Conservation (phyloP, 257 asterid genomes). For the Nicotiana noctiflora region DNA sequence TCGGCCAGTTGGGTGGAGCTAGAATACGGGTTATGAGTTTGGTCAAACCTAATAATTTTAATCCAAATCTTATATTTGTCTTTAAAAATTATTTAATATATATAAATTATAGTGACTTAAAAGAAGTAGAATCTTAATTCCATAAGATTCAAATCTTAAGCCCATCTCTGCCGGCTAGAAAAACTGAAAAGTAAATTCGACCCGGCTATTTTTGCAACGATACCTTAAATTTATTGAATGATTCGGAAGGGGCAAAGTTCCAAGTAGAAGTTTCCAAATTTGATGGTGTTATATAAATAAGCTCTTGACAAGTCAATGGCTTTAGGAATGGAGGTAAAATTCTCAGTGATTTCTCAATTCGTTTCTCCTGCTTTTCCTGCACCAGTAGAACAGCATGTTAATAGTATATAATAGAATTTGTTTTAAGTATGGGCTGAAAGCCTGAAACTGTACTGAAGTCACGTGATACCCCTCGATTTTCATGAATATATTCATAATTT, state of each 20-base stretch:
- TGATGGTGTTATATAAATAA: not conserved
- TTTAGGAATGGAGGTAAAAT: not conserved
- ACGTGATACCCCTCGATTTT: constrained; percentile 37
- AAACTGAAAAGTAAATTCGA: too few relatives aligned
- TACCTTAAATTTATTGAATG: too few relatives aligned
- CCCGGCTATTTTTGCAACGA: too few relatives aligned
- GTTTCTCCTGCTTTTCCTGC: not conserved
- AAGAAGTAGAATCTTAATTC: too few relatives aligned
- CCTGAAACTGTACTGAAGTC: constrained; percentile 12
- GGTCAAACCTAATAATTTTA: too few relatives aligned
- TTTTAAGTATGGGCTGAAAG: constrained; percentile 26
- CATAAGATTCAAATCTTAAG: too few relatives aligned
- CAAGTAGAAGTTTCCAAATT: not conserved
- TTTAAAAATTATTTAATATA: too few relatives aligned
- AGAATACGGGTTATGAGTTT: too few relatives aligned
- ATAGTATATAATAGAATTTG: not conserved
- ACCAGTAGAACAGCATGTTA: not conserved
- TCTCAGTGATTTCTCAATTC: not conserved
- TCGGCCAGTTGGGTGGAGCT: too few relatives aligned
- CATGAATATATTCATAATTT: constrained; percentile 7
- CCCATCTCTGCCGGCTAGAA: too few relatives aligned
- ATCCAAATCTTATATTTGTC: too few relatives aligned
- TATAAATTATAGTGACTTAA: too few relatives aligned
- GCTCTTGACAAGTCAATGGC: not conserved
- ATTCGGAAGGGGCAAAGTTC: not conserved